Conservation (phyloP, 371 early-diverging fungal genomes). For the Apophysomyces trapeziformis region DNA sequence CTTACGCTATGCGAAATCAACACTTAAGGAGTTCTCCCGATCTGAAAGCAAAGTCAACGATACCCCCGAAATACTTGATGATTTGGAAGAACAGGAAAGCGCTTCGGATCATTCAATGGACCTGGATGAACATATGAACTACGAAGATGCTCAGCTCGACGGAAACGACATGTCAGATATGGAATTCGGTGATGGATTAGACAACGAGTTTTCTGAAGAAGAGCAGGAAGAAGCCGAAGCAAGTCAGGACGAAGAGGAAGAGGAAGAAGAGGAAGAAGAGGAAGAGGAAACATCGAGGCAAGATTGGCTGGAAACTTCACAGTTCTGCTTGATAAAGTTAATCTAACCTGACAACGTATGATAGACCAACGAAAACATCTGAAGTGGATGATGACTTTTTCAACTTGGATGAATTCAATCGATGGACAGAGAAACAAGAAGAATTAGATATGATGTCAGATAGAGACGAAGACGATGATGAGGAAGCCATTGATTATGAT, state of each 20-base stretch:
- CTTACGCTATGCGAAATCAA: constrained; percentile 61
- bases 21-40: constrained; percentile 46
- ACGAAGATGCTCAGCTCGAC: constrained; percentile 34
- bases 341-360: background rate
- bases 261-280: constrained; percentile 28
- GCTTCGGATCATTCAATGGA: constrained; percentile 29
- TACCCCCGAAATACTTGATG: constrained; percentile 18
- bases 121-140: constrained; percentile 27
- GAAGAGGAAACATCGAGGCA: constrained; percentile 12
- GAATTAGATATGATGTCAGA: constrained; percentile 51
- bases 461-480: constrained; percentile 47
- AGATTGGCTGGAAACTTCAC: background rate
- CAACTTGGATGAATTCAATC: constrained; percentile 63
- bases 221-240: constrained; percentile 26
- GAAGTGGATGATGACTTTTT: constrained; percentile 75
- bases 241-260: no score
- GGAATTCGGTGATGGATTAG: constrained; percentile 39
- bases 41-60: constrained; percentile 10
- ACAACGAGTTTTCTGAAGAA: constrained; percentile 13
- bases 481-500: constrained; percentile 58
- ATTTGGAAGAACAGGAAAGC: constrained; percentile 20
- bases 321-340: background rate
- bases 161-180: constrained; percentile 24
- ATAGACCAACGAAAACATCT: constrained; percentile 36
- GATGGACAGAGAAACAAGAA: constrained; percentile 68